These are phyloP conservation scores for Encephalitozoon romaleae DNA, from an alignment of 371 early-diverging fungal genomes.

Conservation along the genomic window DNA sequence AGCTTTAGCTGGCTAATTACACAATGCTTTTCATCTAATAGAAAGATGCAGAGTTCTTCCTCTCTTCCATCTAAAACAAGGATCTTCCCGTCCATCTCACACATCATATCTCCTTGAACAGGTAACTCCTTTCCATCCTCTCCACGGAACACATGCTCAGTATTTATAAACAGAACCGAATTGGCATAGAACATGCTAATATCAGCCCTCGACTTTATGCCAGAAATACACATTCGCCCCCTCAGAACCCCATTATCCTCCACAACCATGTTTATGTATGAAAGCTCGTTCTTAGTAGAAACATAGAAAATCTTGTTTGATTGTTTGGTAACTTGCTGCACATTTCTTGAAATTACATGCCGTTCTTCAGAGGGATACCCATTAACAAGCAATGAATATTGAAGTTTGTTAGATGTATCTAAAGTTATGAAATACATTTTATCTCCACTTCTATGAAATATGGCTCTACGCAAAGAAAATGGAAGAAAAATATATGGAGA, in stretches of 20 bases:
- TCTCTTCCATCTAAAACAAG: conserved; percentile 3
- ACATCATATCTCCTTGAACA: conserved; percentile 15
- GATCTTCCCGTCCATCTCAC: not conserved
- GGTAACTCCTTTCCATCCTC: not conserved
- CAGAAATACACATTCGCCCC: not conserved
- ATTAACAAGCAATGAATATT: not conserved
- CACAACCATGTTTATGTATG: conserved; percentile 7
- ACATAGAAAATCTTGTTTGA: conserved; percentile 6
- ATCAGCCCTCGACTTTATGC: not conserved
- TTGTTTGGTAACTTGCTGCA: conserved; percentile 1
- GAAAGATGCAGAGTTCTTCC: not conserved
- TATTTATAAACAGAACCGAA: not conserved
- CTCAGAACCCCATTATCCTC: conserved; percentile 8
- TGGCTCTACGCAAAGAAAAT: not conserved
- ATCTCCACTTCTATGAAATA: conserved; percentile 3
- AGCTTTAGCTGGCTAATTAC: not conserved
- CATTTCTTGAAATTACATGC: conserved; percentile 27
- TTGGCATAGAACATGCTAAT: not conserved
- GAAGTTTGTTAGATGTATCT: conserved; percentile 22
- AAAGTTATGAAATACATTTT: conserved; percentile 8
- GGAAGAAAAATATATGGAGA: conserved; percentile 23
- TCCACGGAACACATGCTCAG: not conserved
- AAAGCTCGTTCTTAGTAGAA: conserved; percentile 20
- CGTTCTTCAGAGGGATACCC: not conserved
- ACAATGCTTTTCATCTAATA: not conserved